Conservation (phyloP, 2,329 filamentous ascomycete genomes). For the Escovopsis sp. region DNA sequence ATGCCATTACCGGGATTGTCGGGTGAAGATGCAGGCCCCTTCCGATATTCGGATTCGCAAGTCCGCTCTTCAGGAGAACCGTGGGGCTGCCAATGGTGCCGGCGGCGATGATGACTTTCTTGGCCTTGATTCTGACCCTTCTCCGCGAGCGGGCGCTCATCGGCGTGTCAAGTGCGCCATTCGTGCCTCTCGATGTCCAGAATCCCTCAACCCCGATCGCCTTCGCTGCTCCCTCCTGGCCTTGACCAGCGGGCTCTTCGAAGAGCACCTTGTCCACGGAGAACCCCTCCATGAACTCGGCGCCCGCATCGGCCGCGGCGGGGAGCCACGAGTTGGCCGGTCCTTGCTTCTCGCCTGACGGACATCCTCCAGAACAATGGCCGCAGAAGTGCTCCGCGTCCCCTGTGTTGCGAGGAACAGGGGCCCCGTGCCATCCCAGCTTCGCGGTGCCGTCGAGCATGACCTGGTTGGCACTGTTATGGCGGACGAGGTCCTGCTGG, state of each 20-base stretch:
- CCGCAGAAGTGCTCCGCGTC: slow-evolving; percentile 61
- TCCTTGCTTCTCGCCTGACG: slow-evolving; percentile 60
- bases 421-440: slow-evolving; percentile 54
- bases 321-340: slow-evolving; percentile 64
- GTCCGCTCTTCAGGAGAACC: slow-evolving; percentile 59
- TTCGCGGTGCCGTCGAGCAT: slow-evolving; percentile 62
- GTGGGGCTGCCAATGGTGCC: slow-evolving; percentile 67
- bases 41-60: slow-evolving; percentile 71
- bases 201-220: slow-evolving; percentile 58
- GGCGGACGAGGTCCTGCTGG: slow-evolving; percentile 45
- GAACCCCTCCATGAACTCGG: slow-evolving; percentile 74
- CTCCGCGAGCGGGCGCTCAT: slow-evolving; percentile 33
- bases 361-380: slow-evolving; percentile 44
- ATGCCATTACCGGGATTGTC: slow-evolving; percentile 39
- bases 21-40: slow-evolving; percentile 73
- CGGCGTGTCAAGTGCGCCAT: slow-evolving; percentile 39
- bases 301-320: slow-evolving; percentile 62
- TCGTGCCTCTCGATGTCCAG: slow-evolving; percentile 57
- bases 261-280: slow-evolving; percentile 57
- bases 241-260: slow-evolving; percentile 23
- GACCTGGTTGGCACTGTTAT: slow-evolving; percentile 56
- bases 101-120: slow-evolving; percentile 63
- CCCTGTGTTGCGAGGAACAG: slow-evolving; percentile 67
- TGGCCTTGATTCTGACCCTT: slow-evolving; percentile 58
- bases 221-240: slow-evolving; percentile 22